Percentiles rank a stretch among this genome's conserved stretches.
These are phyloP conservation scores for Beta corolliflora DNA, from an alignment of 179 eudicot species.

Conservation along the genomic window DNA sequence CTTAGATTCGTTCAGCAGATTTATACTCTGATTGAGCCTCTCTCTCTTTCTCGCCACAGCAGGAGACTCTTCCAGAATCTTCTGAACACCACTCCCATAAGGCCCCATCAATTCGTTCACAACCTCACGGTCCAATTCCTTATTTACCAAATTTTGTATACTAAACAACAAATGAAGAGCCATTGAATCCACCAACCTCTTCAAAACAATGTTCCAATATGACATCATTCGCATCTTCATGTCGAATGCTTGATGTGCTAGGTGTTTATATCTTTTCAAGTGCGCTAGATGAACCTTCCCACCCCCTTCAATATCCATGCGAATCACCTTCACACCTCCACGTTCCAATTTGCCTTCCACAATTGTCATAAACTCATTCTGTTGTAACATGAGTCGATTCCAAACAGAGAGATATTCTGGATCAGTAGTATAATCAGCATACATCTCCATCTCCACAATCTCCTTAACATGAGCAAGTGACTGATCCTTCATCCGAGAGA, in stretches of 20 bases:
- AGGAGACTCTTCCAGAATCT: constrained; percentile 51
- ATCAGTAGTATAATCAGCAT: too few species aligned
- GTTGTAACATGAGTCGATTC: neutral
- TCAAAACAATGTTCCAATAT: constrained; percentile 54
- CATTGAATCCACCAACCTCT: constrained; percentile 42
- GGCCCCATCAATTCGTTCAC: constrained; percentile 43
- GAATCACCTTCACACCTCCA: neutral
- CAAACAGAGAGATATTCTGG: constrained; percentile 25
- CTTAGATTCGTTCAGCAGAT: constrained; percentile 47
- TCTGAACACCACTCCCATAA: constrained; percentile 32
- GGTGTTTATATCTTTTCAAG: constrained; percentile 20
- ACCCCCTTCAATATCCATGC: constrained; percentile 34
- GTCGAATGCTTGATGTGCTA: constrained; percentile 45
- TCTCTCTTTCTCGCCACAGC: constrained; percentile 38
- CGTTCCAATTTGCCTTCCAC: constrained; percentile 11
- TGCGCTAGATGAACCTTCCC: constrained; percentile 43
- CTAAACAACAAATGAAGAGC: constrained; percentile 38
- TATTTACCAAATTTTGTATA: constrained; percentile 39
- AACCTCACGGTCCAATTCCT: constrained; percentile 35
- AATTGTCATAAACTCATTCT: neutral
- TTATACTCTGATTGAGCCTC: constrained; percentile 37
- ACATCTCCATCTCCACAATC: constrained; percentile 39
- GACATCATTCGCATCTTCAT: constrained; percentile 57
- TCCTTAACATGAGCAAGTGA: constrained; percentile 38
- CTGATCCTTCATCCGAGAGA: constrained; percentile 35